Evolutionary conservation across 2,329 filamentous ascomycete genomes (phyloP).

Genomic region (Achaetomium macrosporum): DNA sequence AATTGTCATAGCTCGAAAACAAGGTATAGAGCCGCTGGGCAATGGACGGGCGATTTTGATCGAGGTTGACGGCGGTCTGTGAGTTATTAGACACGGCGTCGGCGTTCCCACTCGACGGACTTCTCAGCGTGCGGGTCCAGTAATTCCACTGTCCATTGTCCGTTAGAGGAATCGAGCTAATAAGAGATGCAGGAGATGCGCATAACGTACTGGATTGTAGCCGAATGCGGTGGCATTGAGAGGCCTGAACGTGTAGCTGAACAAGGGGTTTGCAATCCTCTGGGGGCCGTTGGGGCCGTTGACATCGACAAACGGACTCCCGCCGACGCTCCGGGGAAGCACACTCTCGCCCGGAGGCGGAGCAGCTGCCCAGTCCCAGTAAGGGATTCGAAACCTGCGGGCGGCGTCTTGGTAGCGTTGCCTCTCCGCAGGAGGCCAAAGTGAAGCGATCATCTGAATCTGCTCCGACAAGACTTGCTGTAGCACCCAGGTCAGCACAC

Average conservation of each 20-base stretch:
- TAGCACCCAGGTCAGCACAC: neutral
- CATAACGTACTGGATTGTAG: conserved; percentile 50
- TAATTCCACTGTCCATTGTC: conserved; percentile 44
- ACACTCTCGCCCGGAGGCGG: conserved; percentile 45
- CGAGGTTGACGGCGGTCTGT: conserved; percentile 46
- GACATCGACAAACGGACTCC: conserved; percentile 39
- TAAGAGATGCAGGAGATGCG: too few relatives aligned
- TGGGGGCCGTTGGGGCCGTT: conserved; percentile 52
- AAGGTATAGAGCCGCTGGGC: conserved; percentile 62
- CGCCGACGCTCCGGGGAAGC: conserved; percentile 43
- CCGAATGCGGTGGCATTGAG: conserved; percentile 53
- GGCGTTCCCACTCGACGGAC: conserved; percentile 38
- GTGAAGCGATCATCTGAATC: conserved; percentile 39
- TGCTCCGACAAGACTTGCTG: conserved; percentile 36
- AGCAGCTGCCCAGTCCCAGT: conserved; percentile 53
- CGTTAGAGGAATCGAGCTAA: neutral
- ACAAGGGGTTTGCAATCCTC: conserved; percentile 56
- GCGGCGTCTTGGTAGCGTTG: conserved; percentile 47
- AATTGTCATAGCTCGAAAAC: conserved; percentile 62
- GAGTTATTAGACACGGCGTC: conserved; percentile 54
- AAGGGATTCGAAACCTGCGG: conserved; percentile 48
- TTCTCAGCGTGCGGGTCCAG: conserved; percentile 56
- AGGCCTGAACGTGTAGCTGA: conserved; percentile 54
- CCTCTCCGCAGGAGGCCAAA: conserved; percentile 43
- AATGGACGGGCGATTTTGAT: conserved; percentile 47